A percentile compares a stretch with the other conserved stretches of the same genome.
Evolutionary conservation across 139 green algal genomes (phyloP).

Genomic region (Chlorella sorokiniana): DNA sequence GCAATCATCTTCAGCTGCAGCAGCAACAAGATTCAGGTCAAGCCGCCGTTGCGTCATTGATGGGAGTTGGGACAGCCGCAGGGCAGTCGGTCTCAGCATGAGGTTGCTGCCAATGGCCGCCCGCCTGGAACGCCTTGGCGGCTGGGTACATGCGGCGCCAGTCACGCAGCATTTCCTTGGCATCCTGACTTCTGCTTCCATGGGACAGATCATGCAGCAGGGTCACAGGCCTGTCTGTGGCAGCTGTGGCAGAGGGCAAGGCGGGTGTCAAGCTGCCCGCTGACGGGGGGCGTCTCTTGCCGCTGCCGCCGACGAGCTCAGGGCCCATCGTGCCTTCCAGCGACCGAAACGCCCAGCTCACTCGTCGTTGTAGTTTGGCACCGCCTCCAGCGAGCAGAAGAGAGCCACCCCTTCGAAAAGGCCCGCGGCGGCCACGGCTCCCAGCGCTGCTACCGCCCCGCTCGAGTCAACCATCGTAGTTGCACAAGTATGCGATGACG

Average conservation of each 20-base stretch:
- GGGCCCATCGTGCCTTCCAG: not conserved
- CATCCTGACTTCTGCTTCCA: not conserved
- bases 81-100: not conserved
- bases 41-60: not conserved
- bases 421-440: not conserved
- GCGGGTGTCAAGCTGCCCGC: not conserved
- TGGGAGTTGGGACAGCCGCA: not conserved
- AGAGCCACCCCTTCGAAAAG: not conserved
- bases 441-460: not conserved
- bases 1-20: not conserved
- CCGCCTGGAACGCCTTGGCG: not conserved
- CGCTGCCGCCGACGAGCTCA: no score
- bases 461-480: not conserved
- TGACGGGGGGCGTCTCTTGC: no score
- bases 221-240: not conserved
- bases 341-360: not conserved
- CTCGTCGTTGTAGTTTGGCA: not conserved
- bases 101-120: not conserved
- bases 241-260: not conserved
- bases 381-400: not conserved
- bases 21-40: not conserved
- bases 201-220: not conserved
- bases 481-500: not conserved
- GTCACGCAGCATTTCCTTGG: slow-evolving; percentile 8
- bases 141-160: slow-evolving; percentile 8